Conservation (phyloP, 371 early-diverging fungal genomes). For the Sporodiniella umbellata region DNA sequence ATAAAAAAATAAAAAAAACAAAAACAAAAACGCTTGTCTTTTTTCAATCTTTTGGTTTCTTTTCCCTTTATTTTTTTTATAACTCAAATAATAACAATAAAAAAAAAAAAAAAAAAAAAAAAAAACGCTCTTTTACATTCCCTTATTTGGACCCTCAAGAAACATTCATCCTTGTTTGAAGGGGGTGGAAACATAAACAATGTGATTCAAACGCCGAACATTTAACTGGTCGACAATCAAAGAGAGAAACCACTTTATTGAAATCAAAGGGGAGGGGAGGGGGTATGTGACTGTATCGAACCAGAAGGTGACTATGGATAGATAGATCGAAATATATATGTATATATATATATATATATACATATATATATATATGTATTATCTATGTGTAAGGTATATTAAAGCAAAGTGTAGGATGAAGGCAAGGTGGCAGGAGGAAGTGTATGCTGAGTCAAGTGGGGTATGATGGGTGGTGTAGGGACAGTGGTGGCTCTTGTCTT, state of each 20-base stretch:
- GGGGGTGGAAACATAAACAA: neutral
- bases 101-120: no score
- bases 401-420: neutral
- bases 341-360: no score
- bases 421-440: slow-evolving; percentile 13
- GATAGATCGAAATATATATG: no score
- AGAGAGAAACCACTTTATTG: no score
- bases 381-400: neutral
- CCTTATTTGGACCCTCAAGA: slow-evolving; percentile 1
- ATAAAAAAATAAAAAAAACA: neutral
- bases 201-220: neutral
- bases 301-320: no score
- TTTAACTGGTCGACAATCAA: no score
- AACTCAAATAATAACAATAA: no score
- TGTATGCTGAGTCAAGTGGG: neutral
- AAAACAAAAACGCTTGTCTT: neutral
- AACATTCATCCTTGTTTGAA: neutral
- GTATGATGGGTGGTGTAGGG: neutral
- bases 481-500: slow-evolving; percentile 11
- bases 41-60: neutral
- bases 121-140: no score
- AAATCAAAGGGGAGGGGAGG: no score
- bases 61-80: no score
- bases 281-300: no score
- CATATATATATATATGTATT: neutral